A percentile compares a stretch with the other conserved stretches of the same genome.
Conservation (phyloP, 306 rosid genomes). For the Morella rubra region DNA sequence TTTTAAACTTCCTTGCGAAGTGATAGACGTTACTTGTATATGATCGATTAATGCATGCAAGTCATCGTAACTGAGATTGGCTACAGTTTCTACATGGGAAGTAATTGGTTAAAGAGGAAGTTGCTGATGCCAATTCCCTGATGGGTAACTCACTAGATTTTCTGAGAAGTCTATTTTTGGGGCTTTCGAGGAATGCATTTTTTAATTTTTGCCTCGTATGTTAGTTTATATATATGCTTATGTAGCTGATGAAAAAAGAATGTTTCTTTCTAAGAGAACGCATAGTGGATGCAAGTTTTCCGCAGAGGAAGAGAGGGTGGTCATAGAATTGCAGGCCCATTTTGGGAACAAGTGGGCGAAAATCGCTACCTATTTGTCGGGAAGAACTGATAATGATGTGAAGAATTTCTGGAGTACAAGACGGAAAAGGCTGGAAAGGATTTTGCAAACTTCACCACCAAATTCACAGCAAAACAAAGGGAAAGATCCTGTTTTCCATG, state of each 20-base stretch:
- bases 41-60: too few species aligned
- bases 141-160: too few species aligned
- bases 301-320: constrained; percentile 56
- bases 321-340: constrained; percentile 55
- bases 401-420: constrained; percentile 71
- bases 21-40: too few species aligned
- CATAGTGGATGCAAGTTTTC: constrained; percentile 64
- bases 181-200: too few species aligned
- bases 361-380: constrained; percentile 53
- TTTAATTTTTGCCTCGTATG: too few species aligned
- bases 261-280: background rate
- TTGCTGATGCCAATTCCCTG: too few species aligned
- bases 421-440: constrained; percentile 46
- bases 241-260: background rate
- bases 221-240: background rate
- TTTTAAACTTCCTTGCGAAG: too few species aligned
- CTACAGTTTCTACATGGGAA: too few species aligned
- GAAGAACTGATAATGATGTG: constrained; percentile 67
- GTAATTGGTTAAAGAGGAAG: too few species aligned
- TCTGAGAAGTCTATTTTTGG: too few species aligned
- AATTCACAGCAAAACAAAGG: constrained; percentile 39
- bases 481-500: constrained; percentile 23
- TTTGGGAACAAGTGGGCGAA: constrained; percentile 75
- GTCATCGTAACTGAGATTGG: too few species aligned
- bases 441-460: constrained; percentile 34